phyloP scores from a whole-genome alignment of 2,329 filamentous ascomycete genomes.

The Cylindrodendrum hubeiense region DNA sequence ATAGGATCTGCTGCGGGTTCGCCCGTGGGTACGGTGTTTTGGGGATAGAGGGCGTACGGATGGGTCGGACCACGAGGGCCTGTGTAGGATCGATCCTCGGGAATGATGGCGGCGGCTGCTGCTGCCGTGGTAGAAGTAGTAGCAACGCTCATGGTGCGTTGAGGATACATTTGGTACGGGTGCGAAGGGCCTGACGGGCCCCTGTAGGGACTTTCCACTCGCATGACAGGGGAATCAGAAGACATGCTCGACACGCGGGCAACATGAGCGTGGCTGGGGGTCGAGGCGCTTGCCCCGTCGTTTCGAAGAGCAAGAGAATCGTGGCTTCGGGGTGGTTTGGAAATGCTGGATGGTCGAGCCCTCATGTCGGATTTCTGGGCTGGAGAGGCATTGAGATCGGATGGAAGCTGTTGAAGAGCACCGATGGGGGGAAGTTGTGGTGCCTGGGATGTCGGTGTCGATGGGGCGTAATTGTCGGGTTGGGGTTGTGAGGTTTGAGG shows the following conservation, averaged over 20 bases:
- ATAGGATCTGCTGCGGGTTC: conserved; percentile 64
- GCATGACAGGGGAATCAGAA: conserved; percentile 53
- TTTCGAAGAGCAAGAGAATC: conserved; percentile 66
- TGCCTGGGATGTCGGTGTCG: conserved; percentile 17
- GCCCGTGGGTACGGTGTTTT: conserved; percentile 71
- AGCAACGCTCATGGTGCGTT: conserved; percentile 77
- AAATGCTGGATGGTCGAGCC: conserved; percentile 65
- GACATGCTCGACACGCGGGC: conserved; percentile 48
- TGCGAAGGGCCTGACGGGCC: conserved; percentile 82
- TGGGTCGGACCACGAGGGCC: conserved; percentile 79
- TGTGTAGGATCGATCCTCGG: conserved; percentile 61
- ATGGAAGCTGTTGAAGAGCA: conserved; percentile 30
- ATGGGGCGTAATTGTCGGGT: conserved; percentile 20
- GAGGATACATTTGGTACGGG: conserved; percentile 87
- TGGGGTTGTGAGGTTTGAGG: conserved; percentile 35
- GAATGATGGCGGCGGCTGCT: conserved; percentile 64
- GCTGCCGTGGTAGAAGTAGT: conserved; percentile 79
- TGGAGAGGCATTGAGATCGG: conserved; percentile 32
- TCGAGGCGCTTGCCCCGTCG: conserved; percentile 56
- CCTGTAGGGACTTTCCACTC: conserved; percentile 73
- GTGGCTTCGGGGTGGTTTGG: conserved; percentile 63
- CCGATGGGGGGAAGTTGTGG: conserved; percentile 22
- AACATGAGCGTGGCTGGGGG: conserved; percentile 28
- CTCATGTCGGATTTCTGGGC: conserved; percentile 38
- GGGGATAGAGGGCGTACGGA: conserved; percentile 88